phyloP scores from a whole-genome alignment of 2,329 filamentous ascomycete species.

The Dichotomopilus funicola region DNA sequence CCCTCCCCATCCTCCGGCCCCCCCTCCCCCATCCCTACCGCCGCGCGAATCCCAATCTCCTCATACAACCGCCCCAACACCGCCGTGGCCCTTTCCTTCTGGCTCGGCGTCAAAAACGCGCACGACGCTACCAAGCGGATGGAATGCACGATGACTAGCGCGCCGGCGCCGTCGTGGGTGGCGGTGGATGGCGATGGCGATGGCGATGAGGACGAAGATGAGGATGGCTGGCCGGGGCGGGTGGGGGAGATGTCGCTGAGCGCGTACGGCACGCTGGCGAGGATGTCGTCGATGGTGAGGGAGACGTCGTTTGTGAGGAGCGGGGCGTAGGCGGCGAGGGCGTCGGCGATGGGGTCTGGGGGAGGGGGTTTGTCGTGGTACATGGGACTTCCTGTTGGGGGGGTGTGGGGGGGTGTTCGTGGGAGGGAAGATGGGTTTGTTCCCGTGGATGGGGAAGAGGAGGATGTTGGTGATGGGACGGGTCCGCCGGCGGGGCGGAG shows the following conservation, averaged over 20 bases:
- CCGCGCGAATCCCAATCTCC: conserved; percentile 28
- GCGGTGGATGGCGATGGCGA: conserved; percentile 7
- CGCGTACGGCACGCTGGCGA: conserved; percentile 28
- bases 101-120: conserved; percentile 23
- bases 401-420: background rate
- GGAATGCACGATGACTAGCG: conserved; percentile 24
- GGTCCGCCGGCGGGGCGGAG: no score
- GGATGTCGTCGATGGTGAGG: conserved; percentile 29
- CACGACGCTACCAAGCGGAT: conserved; percentile 29
- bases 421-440: background rate
- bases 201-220: no score
- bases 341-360: background rate
- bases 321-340: background rate
- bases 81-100: conserved; percentile 19
- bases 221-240: conserved; percentile 9
- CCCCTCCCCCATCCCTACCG: conserved; percentile 14
- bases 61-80: conserved; percentile 26
- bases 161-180: conserved; percentile 28
- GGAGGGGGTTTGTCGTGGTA: background rate
- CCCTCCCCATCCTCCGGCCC: conserved; percentile 2
- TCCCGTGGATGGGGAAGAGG: no score
- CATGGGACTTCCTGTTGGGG: background rate
- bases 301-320: conserved; percentile 23
- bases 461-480: no score
- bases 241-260: conserved; percentile 26